Conservation (phyloP, 2,329 filamentous ascomycete species). For the Aspergillus niger region DNA sequence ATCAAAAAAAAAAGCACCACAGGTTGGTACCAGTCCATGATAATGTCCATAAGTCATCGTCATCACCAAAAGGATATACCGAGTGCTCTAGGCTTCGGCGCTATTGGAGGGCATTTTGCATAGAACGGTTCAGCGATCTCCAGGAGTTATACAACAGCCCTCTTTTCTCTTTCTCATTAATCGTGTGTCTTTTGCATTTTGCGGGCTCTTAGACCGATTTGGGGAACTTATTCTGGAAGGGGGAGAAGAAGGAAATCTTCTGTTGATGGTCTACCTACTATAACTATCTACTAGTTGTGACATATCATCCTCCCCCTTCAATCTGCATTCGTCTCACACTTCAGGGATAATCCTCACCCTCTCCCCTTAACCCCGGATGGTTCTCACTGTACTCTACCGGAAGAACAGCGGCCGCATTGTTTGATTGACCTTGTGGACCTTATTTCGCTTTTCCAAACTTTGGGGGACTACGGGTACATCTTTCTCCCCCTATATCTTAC, state of each 20-base stretch:
- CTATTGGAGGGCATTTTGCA: constrained; percentile 22
- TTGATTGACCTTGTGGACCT: neutral
- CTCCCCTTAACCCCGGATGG: neutral
- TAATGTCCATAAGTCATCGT: constrained; percentile 12
- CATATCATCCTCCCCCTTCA: neutral
- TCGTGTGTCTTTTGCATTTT: constrained; percentile 15
- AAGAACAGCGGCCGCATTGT: neutral
- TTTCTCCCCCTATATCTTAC: neutral
- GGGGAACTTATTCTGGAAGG: neutral
- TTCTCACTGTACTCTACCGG: neutral
- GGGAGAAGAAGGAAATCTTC: neutral
- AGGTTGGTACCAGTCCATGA: constrained; percentile 17
- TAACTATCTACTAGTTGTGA: neutral
- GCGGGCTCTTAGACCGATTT: constrained; percentile 16
- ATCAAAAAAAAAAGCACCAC: constrained; percentile 12
- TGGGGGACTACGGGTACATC: constrained; percentile 7
- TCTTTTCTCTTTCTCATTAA: constrained; percentile 7
- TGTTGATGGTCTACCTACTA: no score
- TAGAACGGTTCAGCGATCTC: constrained; percentile 25
- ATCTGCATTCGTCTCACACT: neutral
- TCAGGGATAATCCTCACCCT: neutral
- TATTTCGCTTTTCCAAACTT: neutral
- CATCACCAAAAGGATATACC: constrained; percentile 18
- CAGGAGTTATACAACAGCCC: constrained; percentile 12
- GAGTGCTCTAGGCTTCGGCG: constrained; percentile 11